Evolutionary conservation across 2,329 filamentous ascomycete species (phyloP).

Genomic region (Fusarium lyarnte): DNA sequence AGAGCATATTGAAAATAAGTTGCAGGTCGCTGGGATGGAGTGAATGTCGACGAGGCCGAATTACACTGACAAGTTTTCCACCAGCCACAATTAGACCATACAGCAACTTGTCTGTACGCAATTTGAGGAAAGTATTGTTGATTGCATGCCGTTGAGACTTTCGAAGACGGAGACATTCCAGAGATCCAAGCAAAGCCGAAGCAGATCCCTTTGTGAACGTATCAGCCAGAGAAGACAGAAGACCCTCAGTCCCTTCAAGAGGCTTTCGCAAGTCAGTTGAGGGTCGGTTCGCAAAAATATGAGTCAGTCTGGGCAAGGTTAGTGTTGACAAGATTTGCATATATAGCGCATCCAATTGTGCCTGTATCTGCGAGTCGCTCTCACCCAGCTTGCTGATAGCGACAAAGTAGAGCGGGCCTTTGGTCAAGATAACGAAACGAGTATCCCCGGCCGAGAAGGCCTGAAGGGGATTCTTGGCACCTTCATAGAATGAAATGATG

Average conservation of each 20-base stretch:
- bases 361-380: constrained; percentile 85
- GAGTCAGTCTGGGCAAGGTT: constrained; percentile 85
- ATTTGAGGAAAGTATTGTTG: constrained; percentile 86
- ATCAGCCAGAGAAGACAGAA: constrained; percentile 91
- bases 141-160: constrained; percentile 88
- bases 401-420: constrained; percentile 90
- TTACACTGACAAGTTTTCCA: constrained; percentile 91
- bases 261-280: constrained; percentile 94
- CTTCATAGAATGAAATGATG: constrained; percentile 96
- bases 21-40: constrained; percentile 95
- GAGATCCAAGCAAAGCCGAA: constrained; percentile 84
- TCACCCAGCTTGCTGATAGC: constrained; percentile 93
- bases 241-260: constrained; percentile 87
- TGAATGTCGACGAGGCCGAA: constrained; percentile 92
- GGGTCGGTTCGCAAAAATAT: constrained; percentile 87
- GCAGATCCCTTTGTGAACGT: constrained; percentile 94
- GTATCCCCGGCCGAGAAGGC: constrained; percentile 89
- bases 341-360: constrained; percentile 92
- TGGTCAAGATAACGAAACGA: constrained; percentile 85
- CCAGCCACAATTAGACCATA: constrained; percentile 95
- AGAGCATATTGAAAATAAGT: constrained; percentile 99
- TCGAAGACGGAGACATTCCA: constrained; percentile 92
- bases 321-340: constrained; percentile 98
- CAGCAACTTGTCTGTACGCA: constrained; percentile 79
- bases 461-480: constrained; percentile 77